These are phyloP conservation scores for Peterozyma xylosa DNA, from an alignment of 805 yeast genomes.

Conservation along the genomic window DNA sequence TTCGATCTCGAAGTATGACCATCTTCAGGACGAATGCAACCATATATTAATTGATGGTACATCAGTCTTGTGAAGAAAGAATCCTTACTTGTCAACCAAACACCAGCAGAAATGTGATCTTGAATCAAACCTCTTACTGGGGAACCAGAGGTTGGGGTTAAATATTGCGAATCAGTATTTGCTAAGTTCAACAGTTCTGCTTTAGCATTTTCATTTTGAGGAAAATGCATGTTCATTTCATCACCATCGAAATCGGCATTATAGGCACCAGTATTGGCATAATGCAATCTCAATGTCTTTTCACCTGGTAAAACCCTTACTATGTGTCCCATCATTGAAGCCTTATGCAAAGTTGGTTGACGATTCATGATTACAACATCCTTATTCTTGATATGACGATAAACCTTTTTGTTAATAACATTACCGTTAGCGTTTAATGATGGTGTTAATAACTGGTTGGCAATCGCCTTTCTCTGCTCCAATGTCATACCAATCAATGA, in stretches of 20 bases:
- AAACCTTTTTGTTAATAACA: conserved; percentile 84
- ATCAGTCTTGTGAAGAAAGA: conserved; percentile 83
- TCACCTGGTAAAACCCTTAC: conserved; percentile 97
- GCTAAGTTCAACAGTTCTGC: conserved; percentile 95
- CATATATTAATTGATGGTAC: conserved; percentile 90
- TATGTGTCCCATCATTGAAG: conserved; percentile 99
- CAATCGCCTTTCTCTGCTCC: conserved; percentile 92
- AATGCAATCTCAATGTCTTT: conserved; percentile 91
- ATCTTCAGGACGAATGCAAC: conserved; percentile 94
- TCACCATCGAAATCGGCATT: conserved; percentile 99
- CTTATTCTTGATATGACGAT: conserved; percentile 87
- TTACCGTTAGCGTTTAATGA: conserved; percentile 36
- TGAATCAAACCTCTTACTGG: conserved; percentile 98
- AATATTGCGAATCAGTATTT: conserved; percentile 93
- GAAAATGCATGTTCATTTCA: conserved; percentile 99
- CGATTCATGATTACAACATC: conserved; percentile 98
- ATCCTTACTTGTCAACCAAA: conserved; percentile 94
- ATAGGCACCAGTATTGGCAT: conserved; percentile 98
- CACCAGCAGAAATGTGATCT: conserved; percentile 98
- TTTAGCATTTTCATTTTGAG: conserved; percentile 94
- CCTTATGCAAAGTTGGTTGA: conserved; percentile 98
- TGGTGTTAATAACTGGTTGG: conserved; percentile 92
- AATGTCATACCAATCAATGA: conserved; percentile 81
- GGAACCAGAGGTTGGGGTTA: conserved; percentile 97
- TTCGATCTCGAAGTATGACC: conserved; percentile 75